Evolutionary conservation across 257 asterid genomes (phyloP), one percentile per base, ranked within the genome.

Genomic region (Solanum ossicruentum): DNA sequence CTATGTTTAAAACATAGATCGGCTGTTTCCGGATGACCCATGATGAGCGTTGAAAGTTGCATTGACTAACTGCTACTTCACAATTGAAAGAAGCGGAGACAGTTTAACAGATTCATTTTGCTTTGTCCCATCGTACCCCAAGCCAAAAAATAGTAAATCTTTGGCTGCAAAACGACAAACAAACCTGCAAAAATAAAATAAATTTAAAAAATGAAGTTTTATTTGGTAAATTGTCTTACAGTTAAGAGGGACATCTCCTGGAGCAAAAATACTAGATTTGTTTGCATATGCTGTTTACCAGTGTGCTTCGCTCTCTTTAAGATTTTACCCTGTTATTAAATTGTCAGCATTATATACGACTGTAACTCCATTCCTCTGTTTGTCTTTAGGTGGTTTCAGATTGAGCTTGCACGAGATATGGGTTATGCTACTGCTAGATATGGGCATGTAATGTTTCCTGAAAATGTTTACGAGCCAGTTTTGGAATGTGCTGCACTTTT

Each of bases 361-460:
- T 86, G 86, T 89, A 77, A 89, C 91, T 91, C 89, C 85, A 90
- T 86, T 90, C 86, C 90, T 81, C 86, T 88, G 87, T 75, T 88
- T 87, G 85, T 85, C 56, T 87, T 95, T 92, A 93, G 96, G 94
- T 90, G 95, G 91, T 93, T 96, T 88, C 97, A 95, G 99, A 89
- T 94, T 91, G 99, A 97, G 91, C 98, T 95, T 89, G 99, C 99
- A 70, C 92, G 96, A 92, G 94, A 93, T 84, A 87, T 97, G 94
- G 98, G 98, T 67, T 97, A 97, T 85, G 89, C 98, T 88, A 91
- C 97, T 90, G 98, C 97, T 82, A 95, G 99, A 86, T 97, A 94
- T 85, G 99, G 99, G 49, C 99, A 97, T 89, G 98, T 97, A 61
- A 95, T 97, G 99, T 97, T 97, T 88, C 99, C 99, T 5, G 98